phyloP scores from a whole-genome alignment of 495 filamentous ascomycete species.

The Lichina pygmaea region DNA sequence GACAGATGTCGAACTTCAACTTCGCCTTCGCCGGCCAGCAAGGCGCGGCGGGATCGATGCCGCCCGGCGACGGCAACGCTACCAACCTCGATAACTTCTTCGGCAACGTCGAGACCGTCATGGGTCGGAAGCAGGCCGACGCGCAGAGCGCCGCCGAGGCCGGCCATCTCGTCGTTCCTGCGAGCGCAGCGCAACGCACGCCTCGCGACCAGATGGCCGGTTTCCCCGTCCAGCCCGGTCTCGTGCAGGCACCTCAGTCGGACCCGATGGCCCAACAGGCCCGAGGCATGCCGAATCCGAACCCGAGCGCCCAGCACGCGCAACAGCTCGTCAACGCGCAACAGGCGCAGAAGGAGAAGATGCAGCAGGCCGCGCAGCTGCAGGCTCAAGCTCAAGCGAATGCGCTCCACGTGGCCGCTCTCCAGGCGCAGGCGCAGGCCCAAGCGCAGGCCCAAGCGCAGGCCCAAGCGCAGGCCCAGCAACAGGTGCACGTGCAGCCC shows the following conservation, averaged over 20 bases:
- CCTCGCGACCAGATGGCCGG: slow-evolving; percentile 2
- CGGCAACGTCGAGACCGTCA: slow-evolving; percentile 24
- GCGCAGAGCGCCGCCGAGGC: slow-evolving; percentile 34
- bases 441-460: too few relatives aligned
- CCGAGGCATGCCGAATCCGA: slow-evolving; percentile 1
- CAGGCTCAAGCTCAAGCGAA: slow-evolving; percentile 1
- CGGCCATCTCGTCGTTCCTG: slow-evolving; percentile 38
- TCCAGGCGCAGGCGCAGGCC: too few relatives aligned
- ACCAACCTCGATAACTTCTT: slow-evolving; percentile 19
- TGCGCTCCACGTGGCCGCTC: neutral
- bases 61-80: slow-evolving; percentile 4
- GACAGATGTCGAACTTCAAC: neutral
- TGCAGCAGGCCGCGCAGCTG: neutral
- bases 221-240: slow-evolving; percentile 1
- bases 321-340: neutral
- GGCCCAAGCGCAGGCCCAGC: slow-evolving; percentile 1
- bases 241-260: slow-evolving; percentile 2
- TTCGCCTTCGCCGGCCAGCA: neutral
- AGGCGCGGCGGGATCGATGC: slow-evolving; percentile 4
- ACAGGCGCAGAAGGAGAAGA: slow-evolving; percentile 1
- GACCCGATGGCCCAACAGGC: neutral
- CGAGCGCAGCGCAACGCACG: slow-evolving; percentile 15
- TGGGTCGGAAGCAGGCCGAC: slow-evolving; percentile 31
- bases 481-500: neutral
- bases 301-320: neutral